Evolutionary conservation across 805 yeast genomes (phyloP).

Genomic region (Kazachstania africana): DNA sequence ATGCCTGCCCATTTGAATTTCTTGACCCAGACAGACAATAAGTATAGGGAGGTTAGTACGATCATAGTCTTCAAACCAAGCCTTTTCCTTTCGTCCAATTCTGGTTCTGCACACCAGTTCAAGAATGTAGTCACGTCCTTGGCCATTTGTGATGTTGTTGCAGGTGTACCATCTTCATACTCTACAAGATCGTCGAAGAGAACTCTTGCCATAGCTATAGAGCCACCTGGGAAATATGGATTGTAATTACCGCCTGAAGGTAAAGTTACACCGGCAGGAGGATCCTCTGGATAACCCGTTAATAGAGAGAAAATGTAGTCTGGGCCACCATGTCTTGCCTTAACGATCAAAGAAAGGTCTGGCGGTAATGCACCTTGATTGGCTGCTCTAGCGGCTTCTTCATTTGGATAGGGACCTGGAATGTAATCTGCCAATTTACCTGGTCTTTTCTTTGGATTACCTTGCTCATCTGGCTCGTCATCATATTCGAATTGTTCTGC

Average conservation of each 20-base stretch:
- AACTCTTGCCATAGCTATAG: conserved; percentile 98
- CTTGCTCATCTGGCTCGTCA: conserved; percentile 97
- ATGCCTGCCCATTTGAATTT: conserved; percentile 96
- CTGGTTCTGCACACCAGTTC: conserved; percentile 98
- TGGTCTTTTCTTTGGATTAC: conserved; percentile 94
- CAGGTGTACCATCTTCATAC: conserved; percentile 98
- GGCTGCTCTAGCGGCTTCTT: conserved; percentile 98
- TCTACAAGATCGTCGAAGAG: conserved; percentile 95
- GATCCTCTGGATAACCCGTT: conserved; percentile 98
- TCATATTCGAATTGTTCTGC: conserved; percentile 96
- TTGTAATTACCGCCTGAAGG: conserved; percentile 95
- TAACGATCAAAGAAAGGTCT: conserved; percentile 90
- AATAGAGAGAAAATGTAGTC: conserved; percentile 90
- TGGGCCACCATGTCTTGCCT: conserved; percentile 97
- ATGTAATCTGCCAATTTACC: conserved; percentile 94
- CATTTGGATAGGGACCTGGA: conserved; percentile 93
- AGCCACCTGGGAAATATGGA: conserved; percentile 99
- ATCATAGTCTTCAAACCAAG: conserved; percentile 88
- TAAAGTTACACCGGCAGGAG: conserved; percentile 92
- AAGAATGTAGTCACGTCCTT: conserved; percentile 93
- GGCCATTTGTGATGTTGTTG: conserved; percentile 98
- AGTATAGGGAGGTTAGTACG: conserved; percentile 65
- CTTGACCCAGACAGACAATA: conserved; percentile 82
- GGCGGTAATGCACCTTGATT: conserved; percentile 99
- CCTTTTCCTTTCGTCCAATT: conserved; percentile 96